Conservation (phyloP, 768 basidiomycete genomes). For the Boletus pseudopeckii region DNA sequence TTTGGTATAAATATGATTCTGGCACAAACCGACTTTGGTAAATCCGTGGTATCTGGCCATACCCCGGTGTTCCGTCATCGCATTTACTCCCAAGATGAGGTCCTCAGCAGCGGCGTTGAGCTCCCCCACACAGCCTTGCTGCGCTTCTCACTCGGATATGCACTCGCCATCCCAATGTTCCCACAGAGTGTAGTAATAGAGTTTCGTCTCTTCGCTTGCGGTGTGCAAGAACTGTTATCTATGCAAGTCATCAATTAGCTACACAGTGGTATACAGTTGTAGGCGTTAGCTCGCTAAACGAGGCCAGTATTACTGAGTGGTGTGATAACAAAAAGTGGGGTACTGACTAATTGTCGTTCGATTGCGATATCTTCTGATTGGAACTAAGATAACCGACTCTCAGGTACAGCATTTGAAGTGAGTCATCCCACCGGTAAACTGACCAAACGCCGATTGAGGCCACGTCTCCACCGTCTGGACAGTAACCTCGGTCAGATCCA, state of each 20-base stretch:
- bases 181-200: not conserved
- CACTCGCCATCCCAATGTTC: not conserved
- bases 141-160: not conserved
- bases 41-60: not conserved
- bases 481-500: not conserved
- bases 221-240: not conserved
- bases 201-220: not conserved
- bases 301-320: not conserved
- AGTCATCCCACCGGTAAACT: conserved; percentile 19
- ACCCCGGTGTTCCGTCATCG: not conserved
- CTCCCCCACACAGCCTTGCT: conserved; percentile 10
- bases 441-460: conserved; percentile 6
- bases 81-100: not conserved
- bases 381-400: not conserved
- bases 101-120: not conserved
- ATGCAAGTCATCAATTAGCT: too few species aligned
- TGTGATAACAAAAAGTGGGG: not conserved
- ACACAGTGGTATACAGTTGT: too few species aligned
- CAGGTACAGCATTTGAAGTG: conserved; percentile 3
- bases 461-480: not conserved
- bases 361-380: conserved; percentile 3
- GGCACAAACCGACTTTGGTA: not conserved
- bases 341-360: too few species aligned
- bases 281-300: not conserved
- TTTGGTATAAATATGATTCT: not conserved